These are phyloP conservation scores for Pythium brachiatum DNA, from an alignment of 352 stramenopile genomes.

Conservation along the genomic window DNA sequence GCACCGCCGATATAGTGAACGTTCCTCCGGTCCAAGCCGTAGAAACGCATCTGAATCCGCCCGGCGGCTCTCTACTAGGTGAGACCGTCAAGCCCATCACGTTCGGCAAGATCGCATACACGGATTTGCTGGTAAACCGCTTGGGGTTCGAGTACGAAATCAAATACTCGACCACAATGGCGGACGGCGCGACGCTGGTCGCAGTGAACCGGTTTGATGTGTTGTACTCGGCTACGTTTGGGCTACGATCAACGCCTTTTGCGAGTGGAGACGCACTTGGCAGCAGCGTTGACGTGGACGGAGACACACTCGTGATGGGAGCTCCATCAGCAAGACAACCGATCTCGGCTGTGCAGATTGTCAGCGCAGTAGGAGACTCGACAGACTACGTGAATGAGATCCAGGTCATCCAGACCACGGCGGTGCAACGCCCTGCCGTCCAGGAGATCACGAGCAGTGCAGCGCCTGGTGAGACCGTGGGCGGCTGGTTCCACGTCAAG, in stretches of 20 bases:
- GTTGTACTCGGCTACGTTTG: slow-evolving; percentile 69
- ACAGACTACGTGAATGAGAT: slow-evolving; percentile 65
- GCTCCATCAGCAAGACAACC: slow-evolving; percentile 53
- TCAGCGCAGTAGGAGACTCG: slow-evolving; percentile 51
- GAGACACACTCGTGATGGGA: slow-evolving; percentile 66
- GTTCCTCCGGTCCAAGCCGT: slow-evolving; percentile 44
- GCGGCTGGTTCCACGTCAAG: slow-evolving; percentile 71
- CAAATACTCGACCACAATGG: slow-evolving; percentile 47
- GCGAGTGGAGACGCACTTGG: slow-evolving; percentile 58
- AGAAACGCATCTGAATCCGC: slow-evolving; percentile 78
- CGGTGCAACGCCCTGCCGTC: slow-evolving; percentile 52
- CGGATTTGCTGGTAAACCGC: slow-evolving; percentile 68
- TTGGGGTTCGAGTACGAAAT: slow-evolving; percentile 71
- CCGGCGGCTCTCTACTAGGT: slow-evolving; percentile 49
- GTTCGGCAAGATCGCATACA: slow-evolving; percentile 62
- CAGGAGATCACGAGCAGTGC: slow-evolving; percentile 72
- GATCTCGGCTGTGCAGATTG: slow-evolving; percentile 69
- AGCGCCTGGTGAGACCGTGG: slow-evolving; percentile 57
- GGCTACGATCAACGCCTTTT: slow-evolving; percentile 56
- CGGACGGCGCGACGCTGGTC: slow-evolving; percentile 37
- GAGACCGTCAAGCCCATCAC: slow-evolving; percentile 41
- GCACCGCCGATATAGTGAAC: slow-evolving; percentile 30
- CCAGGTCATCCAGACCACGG: slow-evolving; percentile 57
- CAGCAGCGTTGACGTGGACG: slow-evolving; percentile 64
- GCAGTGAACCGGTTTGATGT: slow-evolving; percentile 59